phyloP scores from a whole-genome alignment of 2,329 filamentous ascomycete species.

The Coniochaeta hoffmannii region DNA sequence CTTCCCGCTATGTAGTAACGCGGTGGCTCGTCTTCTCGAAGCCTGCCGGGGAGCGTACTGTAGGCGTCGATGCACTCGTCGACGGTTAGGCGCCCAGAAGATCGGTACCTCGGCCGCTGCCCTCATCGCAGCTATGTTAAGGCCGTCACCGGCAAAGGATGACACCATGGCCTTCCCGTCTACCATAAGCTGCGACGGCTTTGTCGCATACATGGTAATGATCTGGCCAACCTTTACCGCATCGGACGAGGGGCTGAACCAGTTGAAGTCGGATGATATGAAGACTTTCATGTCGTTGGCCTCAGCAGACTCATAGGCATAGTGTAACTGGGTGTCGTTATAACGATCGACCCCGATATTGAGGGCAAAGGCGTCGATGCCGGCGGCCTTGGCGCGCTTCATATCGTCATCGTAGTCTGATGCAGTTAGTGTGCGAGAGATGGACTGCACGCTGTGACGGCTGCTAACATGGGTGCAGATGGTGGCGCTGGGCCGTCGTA shows the following conservation, averaged over 20 bases:
- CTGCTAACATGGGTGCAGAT: too few relatives aligned
- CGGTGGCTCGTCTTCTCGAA: too few relatives aligned
- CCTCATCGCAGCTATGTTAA: constrained; percentile 33
- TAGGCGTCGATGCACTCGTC: too few relatives aligned
- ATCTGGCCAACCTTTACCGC: constrained; percentile 33
- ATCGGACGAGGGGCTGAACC: constrained; percentile 28
- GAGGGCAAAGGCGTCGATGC: constrained; percentile 22
- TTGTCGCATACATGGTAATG: constrained; percentile 34
- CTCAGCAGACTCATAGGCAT: constrained; percentile 41
- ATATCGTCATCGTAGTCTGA: constrained; percentile 11
- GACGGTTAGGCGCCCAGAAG: constrained; percentile 43
- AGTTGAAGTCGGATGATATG: constrained; percentile 50
- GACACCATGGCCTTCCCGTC: constrained; percentile 44
- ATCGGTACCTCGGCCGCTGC: constrained; percentile 33
- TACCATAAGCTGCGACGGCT: constrained; percentile 38
- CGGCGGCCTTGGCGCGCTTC: constrained; percentile 9
- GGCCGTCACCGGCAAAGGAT: constrained; percentile 41
- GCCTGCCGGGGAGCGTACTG: too few relatives aligned
- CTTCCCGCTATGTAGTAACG: too few relatives aligned
- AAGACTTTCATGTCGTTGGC: constrained; percentile 44
- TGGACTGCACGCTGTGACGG: too few relatives aligned
- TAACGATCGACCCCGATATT: constrained; percentile 28
- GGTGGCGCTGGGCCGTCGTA: too few relatives aligned
- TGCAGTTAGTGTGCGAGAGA: too few relatives aligned
- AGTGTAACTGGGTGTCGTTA: constrained; percentile 36